Evolutionary conservation across 495 filamentous ascomycete genomes (phyloP).

Genomic region (Aspergillus wentii): DNA sequence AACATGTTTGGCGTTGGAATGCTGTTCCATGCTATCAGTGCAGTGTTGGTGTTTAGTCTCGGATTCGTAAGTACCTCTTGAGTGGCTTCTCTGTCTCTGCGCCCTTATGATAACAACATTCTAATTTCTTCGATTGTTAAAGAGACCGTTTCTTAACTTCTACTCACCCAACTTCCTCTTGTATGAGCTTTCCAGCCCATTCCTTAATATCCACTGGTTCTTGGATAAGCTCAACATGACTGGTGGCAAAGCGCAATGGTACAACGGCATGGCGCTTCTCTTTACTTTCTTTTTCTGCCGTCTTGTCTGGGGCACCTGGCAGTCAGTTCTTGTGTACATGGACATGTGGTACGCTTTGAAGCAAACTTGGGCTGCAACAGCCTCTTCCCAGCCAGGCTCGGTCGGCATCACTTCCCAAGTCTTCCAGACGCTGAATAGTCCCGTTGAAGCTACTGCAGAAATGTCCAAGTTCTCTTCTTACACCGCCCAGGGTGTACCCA

Average conservation of each 20-base stretch:
- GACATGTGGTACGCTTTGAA: constrained; percentile 71
- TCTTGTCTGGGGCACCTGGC: constrained; percentile 86
- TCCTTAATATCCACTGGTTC: constrained; percentile 99
- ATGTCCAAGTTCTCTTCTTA: constrained; percentile 49
- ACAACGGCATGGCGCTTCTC: constrained; percentile 69
- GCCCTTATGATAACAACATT: constrained; percentile 1
- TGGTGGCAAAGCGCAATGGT: constrained; percentile 72
- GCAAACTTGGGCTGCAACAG: constrained; percentile 31
- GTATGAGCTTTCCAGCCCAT: constrained; percentile 92
- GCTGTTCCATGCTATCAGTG: constrained; percentile 83
- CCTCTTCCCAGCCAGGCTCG: constrained; percentile 19
- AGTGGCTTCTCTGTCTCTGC: neutral
- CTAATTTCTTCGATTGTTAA: constrained; percentile 1
- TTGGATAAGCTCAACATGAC: constrained; percentile 96
- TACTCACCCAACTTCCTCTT: constrained; percentile 90
- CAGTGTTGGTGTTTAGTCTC: constrained; percentile 79
- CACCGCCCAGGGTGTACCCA: constrained; percentile 51
- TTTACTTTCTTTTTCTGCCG: constrained; percentile 81
- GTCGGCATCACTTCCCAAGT: constrained; percentile 30
- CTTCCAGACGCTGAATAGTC: constrained; percentile 28
- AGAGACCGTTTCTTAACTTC: constrained; percentile 93
- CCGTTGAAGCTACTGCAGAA: constrained; percentile 33
- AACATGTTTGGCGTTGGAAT: constrained; percentile 83
- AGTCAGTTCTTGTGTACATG: constrained; percentile 66
- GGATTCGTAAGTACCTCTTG: constrained; percentile 77